These are phyloP conservation scores for Luzula sylvatica DNA, from an alignment of 176 grass and related monocot genomes.

Conservation along the genomic window DNA sequence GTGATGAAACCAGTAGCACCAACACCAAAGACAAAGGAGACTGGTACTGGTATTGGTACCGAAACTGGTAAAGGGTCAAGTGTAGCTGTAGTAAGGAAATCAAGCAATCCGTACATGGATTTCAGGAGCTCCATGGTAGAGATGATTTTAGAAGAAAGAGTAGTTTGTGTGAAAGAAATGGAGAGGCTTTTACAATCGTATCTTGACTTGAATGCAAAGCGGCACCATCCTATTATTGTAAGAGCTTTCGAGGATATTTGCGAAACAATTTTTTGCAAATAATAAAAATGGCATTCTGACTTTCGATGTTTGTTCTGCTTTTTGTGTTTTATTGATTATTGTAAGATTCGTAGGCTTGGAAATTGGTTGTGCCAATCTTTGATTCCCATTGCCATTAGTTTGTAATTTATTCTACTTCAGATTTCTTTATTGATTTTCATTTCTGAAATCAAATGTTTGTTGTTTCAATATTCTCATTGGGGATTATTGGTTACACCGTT, in stretches of 20 bases:
- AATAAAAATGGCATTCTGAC: conserved; percentile 11
- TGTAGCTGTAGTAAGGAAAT: conserved; percentile 65
- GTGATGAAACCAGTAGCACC: not conserved
- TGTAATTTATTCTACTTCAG: not conserved
- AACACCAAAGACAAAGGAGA: not conserved
- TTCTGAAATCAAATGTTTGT: not conserved
- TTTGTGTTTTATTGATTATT: conserved; percentile 5
- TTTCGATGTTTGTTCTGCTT: not conserved
- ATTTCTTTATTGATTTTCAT: not conserved
- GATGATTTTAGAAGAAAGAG: conserved; percentile 59
- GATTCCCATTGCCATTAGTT: not conserved
- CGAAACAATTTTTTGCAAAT: conserved; percentile 53
- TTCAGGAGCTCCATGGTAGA: conserved; percentile 96
- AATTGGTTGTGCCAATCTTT: not conserved
- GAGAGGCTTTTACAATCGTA: conserved; percentile 68
- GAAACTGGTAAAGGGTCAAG: not conserved
- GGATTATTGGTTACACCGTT: too few relatives aligned
- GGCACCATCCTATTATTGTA: conserved; percentile 67
- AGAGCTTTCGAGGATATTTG: conserved; percentile 77
- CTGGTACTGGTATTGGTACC: not conserved
- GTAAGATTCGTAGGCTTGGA: conserved; percentile 10
- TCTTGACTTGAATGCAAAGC: conserved; percentile 58
- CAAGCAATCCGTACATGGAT: conserved; percentile 68
- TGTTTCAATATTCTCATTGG: not conserved
- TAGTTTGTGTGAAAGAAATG: conserved; percentile 44